Base-by-base conservation (phyloP, 441 rosid genomes). In the Francoa sonchifolia region DNA sequence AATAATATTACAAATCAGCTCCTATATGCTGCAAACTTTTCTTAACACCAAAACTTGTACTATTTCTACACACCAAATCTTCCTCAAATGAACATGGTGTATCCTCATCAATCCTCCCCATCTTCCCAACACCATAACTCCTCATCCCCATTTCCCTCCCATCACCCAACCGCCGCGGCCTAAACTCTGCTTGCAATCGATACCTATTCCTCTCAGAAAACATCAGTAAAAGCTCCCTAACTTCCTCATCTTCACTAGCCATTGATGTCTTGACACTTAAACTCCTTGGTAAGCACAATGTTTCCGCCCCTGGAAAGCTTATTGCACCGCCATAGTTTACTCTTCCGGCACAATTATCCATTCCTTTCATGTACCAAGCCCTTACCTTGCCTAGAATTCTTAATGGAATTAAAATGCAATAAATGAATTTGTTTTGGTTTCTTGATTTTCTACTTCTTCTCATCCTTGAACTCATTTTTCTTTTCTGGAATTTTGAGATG, bases 51-150 rank as follows among this genome's bases (percentile, higher is more conserved):
- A n/a, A n/a, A n/a, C n/a, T n/a, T n/a, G n/a, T n/a, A n/a, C n/a
- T n/a, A n/a, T n/a, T n/a, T n/a, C n/a, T n/a, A n/a, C n/a, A n/a
- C n/a, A n/a, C n/a, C n/a, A n/a, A n/a, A n/a, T 32, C 44, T 29
- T 68, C 79, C 61, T 50, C 58, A 19, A 69, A 68, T 4, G 47
- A 37, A 42, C 68, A 62, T 42, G 72, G 51, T 37, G 30, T 48
- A 19, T 67, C 59, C 43, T 74, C 77, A 5, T 70, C 69, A 42
- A 64, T 69, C 31, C 48, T 64, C 26, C 76, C 71, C 8, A 69
- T 61, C 58, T 44, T 64, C 37, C 80, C 76, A 1, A 69, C 19
- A 30, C 63, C 63, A 28, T 65, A 65, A 39, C 69, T 62, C 32
- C 39, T 58, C 54, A 45, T 33, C 18, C 8, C 39, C 42, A 21